Evolutionary conservation across 805 yeast genomes (phyloP).

Genomic region (Yarrowia hollandica): DNA sequence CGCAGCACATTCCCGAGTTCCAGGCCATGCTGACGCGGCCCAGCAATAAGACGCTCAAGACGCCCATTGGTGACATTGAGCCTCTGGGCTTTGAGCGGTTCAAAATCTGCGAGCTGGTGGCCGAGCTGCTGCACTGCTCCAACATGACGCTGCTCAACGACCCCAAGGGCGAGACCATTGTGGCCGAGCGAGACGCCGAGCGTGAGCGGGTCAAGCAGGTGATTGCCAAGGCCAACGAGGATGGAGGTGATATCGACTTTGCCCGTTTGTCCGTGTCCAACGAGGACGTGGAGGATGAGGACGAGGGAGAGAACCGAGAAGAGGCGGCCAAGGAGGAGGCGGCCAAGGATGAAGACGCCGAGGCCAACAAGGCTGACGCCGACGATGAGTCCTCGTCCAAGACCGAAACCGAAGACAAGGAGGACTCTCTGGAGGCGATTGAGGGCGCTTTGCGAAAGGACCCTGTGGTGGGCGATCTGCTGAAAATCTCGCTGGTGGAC

Average conservation of each 20-base stretch:
- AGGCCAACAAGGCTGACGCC: neutral
- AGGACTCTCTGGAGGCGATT: slow-evolving; percentile 36
- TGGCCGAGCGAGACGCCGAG: slow-evolving; percentile 65
- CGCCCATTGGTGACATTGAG: slow-evolving; percentile 66
- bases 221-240: slow-evolving; percentile 35
- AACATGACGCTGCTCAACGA: slow-evolving; percentile 91
- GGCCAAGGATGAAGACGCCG: neutral
- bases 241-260: slow-evolving; percentile 31
- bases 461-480: slow-evolving; percentile 82
- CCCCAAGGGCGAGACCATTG: slow-evolving; percentile 64
- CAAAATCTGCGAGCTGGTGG: slow-evolving; percentile 86
- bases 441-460: slow-evolving; percentile 50
- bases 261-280: slow-evolving; percentile 37
- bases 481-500: slow-evolving; percentile 81
- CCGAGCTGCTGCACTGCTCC: slow-evolving; percentile 95
- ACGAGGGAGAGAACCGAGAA: neutral
- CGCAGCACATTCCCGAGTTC: slow-evolving; percentile 70
- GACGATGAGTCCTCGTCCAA: neutral
- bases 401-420: slow-evolving; percentile 34
- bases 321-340: neutral
- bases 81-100: slow-evolving; percentile 90
- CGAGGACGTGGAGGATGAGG: slow-evolving; percentile 31
- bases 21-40: slow-evolving; percentile 55
- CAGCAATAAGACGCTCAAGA: slow-evolving; percentile 46
- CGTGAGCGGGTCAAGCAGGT: slow-evolving; percentile 52